Conservation (phyloP, 2,329 filamentous ascomycete genomes). For the Graphilbum ipis-grandicollis region DNA sequence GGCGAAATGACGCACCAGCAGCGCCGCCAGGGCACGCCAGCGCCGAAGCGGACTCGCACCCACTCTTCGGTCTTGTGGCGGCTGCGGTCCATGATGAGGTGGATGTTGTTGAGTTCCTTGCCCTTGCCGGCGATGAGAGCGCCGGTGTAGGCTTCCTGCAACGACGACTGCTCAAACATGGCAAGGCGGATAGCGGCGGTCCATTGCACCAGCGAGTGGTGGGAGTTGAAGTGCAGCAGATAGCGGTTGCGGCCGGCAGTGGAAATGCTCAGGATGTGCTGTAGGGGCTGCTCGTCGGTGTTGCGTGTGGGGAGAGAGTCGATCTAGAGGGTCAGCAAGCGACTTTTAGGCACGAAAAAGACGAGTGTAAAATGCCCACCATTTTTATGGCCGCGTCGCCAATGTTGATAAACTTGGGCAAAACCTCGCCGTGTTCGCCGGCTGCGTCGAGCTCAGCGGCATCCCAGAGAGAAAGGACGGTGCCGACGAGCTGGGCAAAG, state of each 20-base stretch:
- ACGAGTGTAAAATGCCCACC: no score
- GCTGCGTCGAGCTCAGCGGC: conserved; percentile 78
- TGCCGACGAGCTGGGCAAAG: conserved; percentile 91
- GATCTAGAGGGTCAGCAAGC: no score
- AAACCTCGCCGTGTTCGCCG: conserved; percentile 49
- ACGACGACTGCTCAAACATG: conserved; percentile 82
- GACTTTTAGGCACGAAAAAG: no score
- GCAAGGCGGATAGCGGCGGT: conserved; percentile 82
- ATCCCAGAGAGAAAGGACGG: conserved; percentile 90
- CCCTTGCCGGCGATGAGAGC: conserved; percentile 92
- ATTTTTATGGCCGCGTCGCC: conserved; percentile 97
- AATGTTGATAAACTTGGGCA: conserved; percentile 66
- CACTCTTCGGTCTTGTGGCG: conserved; percentile 72
- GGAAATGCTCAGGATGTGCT: conserved; percentile 90
- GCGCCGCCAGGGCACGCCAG: conserved; percentile 85
- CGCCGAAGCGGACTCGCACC: conserved; percentile 88
- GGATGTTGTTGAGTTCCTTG: conserved; percentile 76
- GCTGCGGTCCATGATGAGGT: conserved; percentile 68
- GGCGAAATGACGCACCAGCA: conserved; percentile 94
- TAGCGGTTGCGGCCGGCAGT: conserved; percentile 94
- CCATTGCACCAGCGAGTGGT: conserved; percentile 88
- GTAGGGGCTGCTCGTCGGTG: conserved; percentile 57
- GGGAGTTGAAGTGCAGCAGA: conserved; percentile 87
- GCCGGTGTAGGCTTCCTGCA: conserved; percentile 94
- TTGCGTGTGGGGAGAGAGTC: conserved; percentile 79